A percentile compares a stretch with the other conserved stretches of the same genome.
Evolutionary conservation across 2,329 filamentous ascomycete species (phyloP).

Genomic region (Diaporthe vexans): DNA sequence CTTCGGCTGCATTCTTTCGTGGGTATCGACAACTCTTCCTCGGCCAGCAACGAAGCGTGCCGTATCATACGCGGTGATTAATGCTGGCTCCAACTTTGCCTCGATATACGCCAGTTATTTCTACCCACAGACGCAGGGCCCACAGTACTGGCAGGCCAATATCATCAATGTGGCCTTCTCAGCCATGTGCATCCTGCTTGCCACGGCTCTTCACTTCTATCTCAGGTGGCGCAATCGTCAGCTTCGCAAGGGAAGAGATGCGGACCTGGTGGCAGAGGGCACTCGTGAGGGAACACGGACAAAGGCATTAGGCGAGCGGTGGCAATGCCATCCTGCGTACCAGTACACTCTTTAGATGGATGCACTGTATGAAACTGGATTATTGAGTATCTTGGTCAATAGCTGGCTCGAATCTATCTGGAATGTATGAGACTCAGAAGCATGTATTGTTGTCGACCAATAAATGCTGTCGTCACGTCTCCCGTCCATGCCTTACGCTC

Average conservation of each 20-base stretch:
- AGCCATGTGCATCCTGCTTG: constrained; percentile 40
- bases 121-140: constrained; percentile 38
- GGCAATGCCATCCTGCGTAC: constrained; percentile 42
- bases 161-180: constrained; percentile 43
- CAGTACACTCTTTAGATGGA: constrained; percentile 37
- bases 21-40: constrained; percentile 11
- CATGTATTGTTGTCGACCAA: too few species aligned
- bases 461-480: too few species aligned
- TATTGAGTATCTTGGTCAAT: too few species aligned
- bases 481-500: too few species aligned
- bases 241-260: constrained; percentile 37
- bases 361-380: background rate
- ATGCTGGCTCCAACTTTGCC: constrained; percentile 10
- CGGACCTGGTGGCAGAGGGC: background rate
- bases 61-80: background rate
- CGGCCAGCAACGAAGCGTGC: background rate
- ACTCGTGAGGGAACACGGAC: constrained; percentile 2
- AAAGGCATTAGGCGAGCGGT: constrained; percentile 38
- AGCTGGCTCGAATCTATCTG: too few species aligned
- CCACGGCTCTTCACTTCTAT: constrained; percentile 41
- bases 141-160: constrained; percentile 43
- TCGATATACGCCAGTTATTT: constrained; percentile 36
- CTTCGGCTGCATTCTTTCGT: constrained; percentile 10
- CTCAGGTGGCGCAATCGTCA: constrained; percentile 40
- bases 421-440: too few species aligned